Percentiles rank a stretch among this genome's conserved stretches.
These are phyloP conservation scores for Groenewaldozyma auringiensis DNA, from an alignment of 1,139 yeast species.

Conservation along the genomic window DNA sequence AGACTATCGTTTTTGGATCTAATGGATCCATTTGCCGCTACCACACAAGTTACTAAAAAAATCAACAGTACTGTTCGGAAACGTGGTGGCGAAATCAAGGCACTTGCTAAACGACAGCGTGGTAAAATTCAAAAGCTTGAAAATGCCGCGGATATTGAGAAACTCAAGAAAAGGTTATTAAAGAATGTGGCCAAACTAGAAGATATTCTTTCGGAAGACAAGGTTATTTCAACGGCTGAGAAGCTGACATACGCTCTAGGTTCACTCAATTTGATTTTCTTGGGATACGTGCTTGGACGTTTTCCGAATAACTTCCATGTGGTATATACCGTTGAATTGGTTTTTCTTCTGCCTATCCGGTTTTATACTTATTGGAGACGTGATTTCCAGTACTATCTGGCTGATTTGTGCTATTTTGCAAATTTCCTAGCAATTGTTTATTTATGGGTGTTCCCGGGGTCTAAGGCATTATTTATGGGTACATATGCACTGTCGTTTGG, in stretches of 20 bases:
- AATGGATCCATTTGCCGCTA: constrained; percentile 29
- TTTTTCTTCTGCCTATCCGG: constrained; percentile 72
- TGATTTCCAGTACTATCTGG: constrained; percentile 78
- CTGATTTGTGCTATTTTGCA: constrained; percentile 90
- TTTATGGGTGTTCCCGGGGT: constrained; percentile 76
- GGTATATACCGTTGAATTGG: constrained; percentile 57
- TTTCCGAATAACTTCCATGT: constrained; percentile 72
- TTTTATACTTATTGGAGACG: constrained; percentile 73
- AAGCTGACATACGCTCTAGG: constrained; percentile 76
- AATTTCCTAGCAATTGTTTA: constrained; percentile 60
- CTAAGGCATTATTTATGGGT: constrained; percentile 63
- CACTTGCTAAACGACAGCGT: constrained; percentile 25
- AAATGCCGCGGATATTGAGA: constrained; percentile 30
- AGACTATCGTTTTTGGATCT: constrained; percentile 28
- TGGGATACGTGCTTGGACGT: constrained; percentile 73
- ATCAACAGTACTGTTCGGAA: constrained; percentile 24
- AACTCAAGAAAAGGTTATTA: constrained; percentile 24
- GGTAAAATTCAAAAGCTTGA: constrained; percentile 20
- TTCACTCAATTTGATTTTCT: constrained; percentile 55
- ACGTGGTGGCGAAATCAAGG: constrained; percentile 25
- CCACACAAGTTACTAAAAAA: constrained; percentile 25
- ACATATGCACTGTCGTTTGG: constrained; percentile 87
- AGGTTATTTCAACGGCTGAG: constrained; percentile 53
- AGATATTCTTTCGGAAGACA: constrained; percentile 37
- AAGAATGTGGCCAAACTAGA: constrained; percentile 50